Evolutionary conservation across 192 early-diverging fungal genomes (phyloP).

Genomic region (Podila epigama): DNA sequence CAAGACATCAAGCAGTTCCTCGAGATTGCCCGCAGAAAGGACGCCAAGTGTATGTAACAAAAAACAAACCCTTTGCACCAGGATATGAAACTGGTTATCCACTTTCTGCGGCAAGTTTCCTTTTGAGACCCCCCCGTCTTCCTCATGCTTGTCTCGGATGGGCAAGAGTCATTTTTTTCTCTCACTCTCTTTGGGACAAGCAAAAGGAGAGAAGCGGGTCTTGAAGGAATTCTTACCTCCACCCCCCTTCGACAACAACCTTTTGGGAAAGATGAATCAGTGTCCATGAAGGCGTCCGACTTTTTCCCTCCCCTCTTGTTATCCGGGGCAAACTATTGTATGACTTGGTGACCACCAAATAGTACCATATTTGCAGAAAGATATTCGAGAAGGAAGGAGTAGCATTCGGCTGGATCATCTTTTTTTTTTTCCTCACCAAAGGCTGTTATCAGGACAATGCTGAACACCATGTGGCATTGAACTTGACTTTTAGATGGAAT

Average conservation of each 20-base stretch:
- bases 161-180: too few species aligned
- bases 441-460: too few species aligned
- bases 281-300: too few species aligned
- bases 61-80: slow-evolving; percentile 2
- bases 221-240: background rate
- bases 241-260: background rate
- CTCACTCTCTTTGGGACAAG: too few species aligned
- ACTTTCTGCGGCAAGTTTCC: slow-evolving; percentile 2
- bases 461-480: too few species aligned
- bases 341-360: background rate
- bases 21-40: slow-evolving; percentile 94
- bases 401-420: background rate
- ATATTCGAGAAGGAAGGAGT: background rate
- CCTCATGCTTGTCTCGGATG: too few species aligned
- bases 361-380: background rate
- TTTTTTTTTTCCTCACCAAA: background rate
- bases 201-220: background rate
- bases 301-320: background rate
- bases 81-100: slow-evolving; percentile 4
- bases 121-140: background rate
- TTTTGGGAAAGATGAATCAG: too few species aligned
- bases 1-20: slow-evolving; percentile 99
- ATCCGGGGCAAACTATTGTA: background rate
- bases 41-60: slow-evolving; percentile 78
- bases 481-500: too few species aligned